Percentiles rank a stretch among this genome's conserved stretches.
Evolutionary conservation across 2,329 filamentous ascomycete genomes (phyloP).

Genomic region (Pseudogymnoascus sp.): DNA sequence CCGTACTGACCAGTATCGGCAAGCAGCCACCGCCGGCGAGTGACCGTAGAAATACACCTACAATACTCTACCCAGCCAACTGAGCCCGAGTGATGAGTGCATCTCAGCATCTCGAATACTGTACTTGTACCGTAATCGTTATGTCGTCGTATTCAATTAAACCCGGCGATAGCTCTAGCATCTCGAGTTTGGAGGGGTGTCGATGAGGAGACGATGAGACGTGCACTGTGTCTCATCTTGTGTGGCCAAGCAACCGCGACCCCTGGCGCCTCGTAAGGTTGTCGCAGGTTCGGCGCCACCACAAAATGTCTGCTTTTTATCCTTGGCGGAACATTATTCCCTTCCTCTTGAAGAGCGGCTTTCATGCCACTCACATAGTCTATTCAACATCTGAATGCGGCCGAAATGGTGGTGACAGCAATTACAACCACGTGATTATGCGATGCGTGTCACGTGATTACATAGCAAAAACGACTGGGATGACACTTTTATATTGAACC

Average conservation of each 20-base stretch:
- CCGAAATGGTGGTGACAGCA: neutral
- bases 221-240: neutral
- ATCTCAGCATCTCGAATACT: neutral
- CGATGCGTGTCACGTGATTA: neutral
- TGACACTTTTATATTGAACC: neutral
- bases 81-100: neutral
- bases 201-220: conserved; percentile 4
- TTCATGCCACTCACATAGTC: neutral
- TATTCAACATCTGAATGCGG: neutral
- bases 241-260: neutral
- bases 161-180: neutral
- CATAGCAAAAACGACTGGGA: neutral
- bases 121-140: conserved; percentile 13
- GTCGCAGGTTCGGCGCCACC: conserved; percentile 4
- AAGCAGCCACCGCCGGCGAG: neutral
- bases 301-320: neutral
- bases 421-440: neutral
- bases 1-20: neutral
- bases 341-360: neutral
- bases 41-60: neutral
- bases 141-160: neutral
- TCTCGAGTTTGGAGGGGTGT: conserved; percentile 8
- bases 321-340: neutral
- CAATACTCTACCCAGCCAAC: neutral
- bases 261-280: neutral